phyloP scores from a whole-genome alignment of 768 basidiomycete species.

The Mycena venus region DNA sequence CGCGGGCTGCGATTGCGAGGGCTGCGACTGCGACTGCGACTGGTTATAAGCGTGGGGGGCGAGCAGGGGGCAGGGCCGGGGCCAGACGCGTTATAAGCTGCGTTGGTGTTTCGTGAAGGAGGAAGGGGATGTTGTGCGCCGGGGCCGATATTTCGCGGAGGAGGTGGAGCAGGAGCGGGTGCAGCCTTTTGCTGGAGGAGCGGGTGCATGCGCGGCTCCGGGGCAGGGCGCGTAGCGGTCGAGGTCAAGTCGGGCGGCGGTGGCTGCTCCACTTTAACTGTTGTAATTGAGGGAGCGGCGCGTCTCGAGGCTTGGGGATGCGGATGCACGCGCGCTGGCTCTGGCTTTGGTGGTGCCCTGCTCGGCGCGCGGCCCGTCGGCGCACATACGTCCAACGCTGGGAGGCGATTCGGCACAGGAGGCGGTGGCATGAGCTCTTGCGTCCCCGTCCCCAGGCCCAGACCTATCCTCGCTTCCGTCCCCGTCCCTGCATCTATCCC shows the following conservation, averaged over 20 bases:
- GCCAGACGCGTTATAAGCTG: not conserved
- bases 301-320: too few relatives aligned
- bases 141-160: not conserved
- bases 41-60: not conserved
- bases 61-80: not conserved
- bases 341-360: not conserved
- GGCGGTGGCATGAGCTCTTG: constrained; percentile 30
- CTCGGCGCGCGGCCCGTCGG: not conserved
- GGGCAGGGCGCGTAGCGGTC: not conserved
- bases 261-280: not conserved
- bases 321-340: not conserved
- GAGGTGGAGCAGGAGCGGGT: not conserved
- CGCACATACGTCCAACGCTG: constrained; percentile 3
- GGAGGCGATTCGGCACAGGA: constrained; percentile 22
- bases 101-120: too few relatives aligned
- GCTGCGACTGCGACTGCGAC: constrained; percentile 21
- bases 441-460: too few relatives aligned
- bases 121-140: not conserved
- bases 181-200: not conserved
- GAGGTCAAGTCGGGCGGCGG: not conserved
- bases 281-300: not conserved
- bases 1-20: not conserved
- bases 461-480: too few relatives aligned
- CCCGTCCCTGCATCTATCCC: not conserved
- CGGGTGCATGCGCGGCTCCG: constrained; percentile 18